Evolutionary conservation across 495 filamentous ascomycete genomes (phyloP).

Genomic region (Neurospora terricola): DNA sequence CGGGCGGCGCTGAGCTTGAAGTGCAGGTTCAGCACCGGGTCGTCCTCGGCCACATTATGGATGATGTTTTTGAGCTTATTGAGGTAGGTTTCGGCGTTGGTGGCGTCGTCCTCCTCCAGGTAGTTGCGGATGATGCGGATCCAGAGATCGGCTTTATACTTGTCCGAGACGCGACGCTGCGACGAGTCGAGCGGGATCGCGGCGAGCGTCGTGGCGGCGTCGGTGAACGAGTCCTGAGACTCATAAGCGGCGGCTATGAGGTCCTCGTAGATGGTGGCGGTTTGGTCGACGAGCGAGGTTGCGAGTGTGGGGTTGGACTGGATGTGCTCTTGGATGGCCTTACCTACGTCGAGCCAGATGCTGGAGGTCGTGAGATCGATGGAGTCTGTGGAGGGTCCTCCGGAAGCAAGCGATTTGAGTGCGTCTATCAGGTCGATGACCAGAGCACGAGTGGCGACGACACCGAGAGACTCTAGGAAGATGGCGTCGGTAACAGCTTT

Average conservation of each 20-base stretch:
- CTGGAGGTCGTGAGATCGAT: slow-evolving; percentile 21
- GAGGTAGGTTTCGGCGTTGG: slow-evolving; percentile 70
- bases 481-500: slow-evolving; percentile 59
- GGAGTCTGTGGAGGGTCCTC: neutral
- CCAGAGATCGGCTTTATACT: slow-evolving; percentile 73
- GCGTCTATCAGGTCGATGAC: slow-evolving; percentile 55
- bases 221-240: slow-evolving; percentile 64
- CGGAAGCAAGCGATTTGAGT: slow-evolving; percentile 39
- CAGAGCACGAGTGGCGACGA: slow-evolving; percentile 64
- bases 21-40: slow-evolving; percentile 63
- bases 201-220: slow-evolving; percentile 66
- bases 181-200: slow-evolving; percentile 81
- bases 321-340: slow-evolving; percentile 55
- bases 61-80: slow-evolving; percentile 91
- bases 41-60: slow-evolving; percentile 58
- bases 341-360: slow-evolving; percentile 59
- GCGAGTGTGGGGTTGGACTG: slow-evolving; percentile 32
- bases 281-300: slow-evolving; percentile 73
- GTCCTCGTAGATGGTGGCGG: slow-evolving; percentile 62
- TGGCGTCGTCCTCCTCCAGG: slow-evolving; percentile 89
- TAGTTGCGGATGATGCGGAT: slow-evolving; percentile 91
- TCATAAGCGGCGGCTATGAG: slow-evolving; percentile 79
- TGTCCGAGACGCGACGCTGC: slow-evolving; percentile 69
- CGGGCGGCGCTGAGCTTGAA: slow-evolving; percentile 88
- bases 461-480: slow-evolving; percentile 57